Conservation (phyloP, 129 eudicot species). For the Mikania micrantha region DNA sequence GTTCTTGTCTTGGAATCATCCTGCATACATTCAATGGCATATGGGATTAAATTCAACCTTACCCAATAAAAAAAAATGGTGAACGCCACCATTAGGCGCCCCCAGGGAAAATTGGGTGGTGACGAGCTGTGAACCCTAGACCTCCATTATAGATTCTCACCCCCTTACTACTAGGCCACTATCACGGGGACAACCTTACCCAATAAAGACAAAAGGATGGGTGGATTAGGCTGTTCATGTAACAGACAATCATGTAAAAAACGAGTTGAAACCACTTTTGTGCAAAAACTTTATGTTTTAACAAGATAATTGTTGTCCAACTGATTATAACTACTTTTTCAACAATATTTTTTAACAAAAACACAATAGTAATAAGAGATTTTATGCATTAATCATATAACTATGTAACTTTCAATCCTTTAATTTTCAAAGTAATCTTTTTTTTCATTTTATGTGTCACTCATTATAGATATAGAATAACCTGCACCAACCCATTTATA, state of each 20-base stretch:
- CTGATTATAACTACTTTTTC: background rate
- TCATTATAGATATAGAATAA: background rate
- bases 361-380: background rate
- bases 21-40: conserved; percentile 19
- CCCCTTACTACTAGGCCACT: too few species aligned
- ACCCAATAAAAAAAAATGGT: background rate
- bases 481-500: background rate
- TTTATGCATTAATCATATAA: background rate
- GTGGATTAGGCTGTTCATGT: background rate
- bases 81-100: too few species aligned
- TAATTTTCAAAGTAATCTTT: background rate
- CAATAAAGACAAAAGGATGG: background rate
- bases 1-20: conserved; percentile 30
- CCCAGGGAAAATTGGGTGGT: background rate
- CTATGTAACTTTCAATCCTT: background rate
- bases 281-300: background rate
- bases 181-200: too few species aligned
- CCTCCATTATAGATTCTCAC: too few species aligned
- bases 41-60: background rate
- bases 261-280: background rate
- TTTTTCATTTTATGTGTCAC: background rate
- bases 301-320: background rate
- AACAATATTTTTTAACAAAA: background rate
- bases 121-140: too few species aligned
- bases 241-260: background rate